Evolutionary conservation across 2,329 filamentous ascomycete genomes (phyloP).

Genomic region (Alternaria sp.): DNA sequence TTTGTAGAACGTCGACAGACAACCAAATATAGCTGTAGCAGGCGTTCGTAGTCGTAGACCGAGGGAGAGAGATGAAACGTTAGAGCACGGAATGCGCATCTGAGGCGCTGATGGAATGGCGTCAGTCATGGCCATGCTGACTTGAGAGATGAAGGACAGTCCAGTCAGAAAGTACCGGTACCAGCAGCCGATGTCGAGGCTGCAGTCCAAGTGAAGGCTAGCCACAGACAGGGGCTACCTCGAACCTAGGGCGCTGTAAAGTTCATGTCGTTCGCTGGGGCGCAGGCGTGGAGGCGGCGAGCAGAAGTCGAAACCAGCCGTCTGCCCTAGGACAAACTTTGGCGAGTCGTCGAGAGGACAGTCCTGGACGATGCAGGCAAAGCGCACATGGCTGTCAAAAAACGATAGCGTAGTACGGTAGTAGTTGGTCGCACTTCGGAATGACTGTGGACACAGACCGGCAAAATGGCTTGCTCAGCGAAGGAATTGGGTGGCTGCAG

Average conservation of each 20-base stretch:
- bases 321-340: conserved; percentile 13
- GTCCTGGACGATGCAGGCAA: neutral
- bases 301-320: conserved; percentile 19
- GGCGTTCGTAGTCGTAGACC: neutral
- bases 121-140: neutral
- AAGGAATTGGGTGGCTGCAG: conserved; percentile 25
- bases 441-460: conserved; percentile 5
- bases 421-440: conserved; percentile 13
- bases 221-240: conserved; percentile 18
- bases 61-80: conserved; percentile 10
- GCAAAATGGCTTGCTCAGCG: conserved; percentile 12
- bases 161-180: neutral
- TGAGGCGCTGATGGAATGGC: conserved; percentile 5
- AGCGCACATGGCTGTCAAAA: conserved; percentile 1
- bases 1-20: neutral
- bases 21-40: conserved; percentile 7
- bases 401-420: conserved; percentile 12
- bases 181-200: neutral
- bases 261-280: conserved; percentile 13
- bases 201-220: conserved; percentile 1
- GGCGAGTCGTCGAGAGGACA: neutral
- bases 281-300: conserved; percentile 18
- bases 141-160: neutral
- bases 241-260: conserved; percentile 3
- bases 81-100: neutral